Base-by-base conservation (phyloP, 2,329 filamentous ascomycete genomes). In the Rutstroemia sp. region DNA sequence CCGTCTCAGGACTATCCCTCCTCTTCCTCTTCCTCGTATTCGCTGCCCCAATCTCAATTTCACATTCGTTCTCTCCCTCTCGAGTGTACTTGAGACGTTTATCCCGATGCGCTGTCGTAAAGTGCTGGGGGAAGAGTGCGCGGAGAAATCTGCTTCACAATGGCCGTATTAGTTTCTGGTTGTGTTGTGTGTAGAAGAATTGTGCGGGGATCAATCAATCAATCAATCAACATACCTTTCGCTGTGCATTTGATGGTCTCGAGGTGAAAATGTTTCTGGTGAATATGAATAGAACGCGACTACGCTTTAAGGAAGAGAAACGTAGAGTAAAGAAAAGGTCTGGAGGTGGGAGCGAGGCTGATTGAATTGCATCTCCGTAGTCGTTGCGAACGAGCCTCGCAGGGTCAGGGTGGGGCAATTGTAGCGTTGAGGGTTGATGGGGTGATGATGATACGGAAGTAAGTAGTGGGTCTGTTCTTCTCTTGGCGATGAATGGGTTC, bases 71-170 rank as follows among this genome's bases (percentile, higher is more conserved):
- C n/a, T 46, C 30, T 8, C 10, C 44, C 5, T 54, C 52, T 10
- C 49, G 53, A 3, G 30, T 14, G 7, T 50, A 51, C 16, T 55
- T 55, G 2, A 50, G 5, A 3, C 53, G 53, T 38, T 55, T 55
- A 7, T 50, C 50, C 9, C 38, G 46, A 55, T 50, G 53, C 12
- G 8, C 21, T 5, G 21, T 47, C 14, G 38, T 16, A 4, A 55
- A 55, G n/a, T 55, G 53, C 25, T 45, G 53, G 4, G 53, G 53
- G 19, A 55, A 55, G 0, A 55, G 47, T 40, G 53, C 53, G 16
- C 53, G 53, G 2, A 55, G 38, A 8, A 55, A 55, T 23, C 53
- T 55, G 8, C 17, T n/a, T 47, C 21, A 23, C 17, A 21, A 27
- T 45, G 23, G n/a, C 19, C 10, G 23, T n/a, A 7, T 54, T 54